Evolutionary conservation across 495 filamentous ascomycete species (phyloP).

Genomic region (Aspergillus bridgeri): DNA sequence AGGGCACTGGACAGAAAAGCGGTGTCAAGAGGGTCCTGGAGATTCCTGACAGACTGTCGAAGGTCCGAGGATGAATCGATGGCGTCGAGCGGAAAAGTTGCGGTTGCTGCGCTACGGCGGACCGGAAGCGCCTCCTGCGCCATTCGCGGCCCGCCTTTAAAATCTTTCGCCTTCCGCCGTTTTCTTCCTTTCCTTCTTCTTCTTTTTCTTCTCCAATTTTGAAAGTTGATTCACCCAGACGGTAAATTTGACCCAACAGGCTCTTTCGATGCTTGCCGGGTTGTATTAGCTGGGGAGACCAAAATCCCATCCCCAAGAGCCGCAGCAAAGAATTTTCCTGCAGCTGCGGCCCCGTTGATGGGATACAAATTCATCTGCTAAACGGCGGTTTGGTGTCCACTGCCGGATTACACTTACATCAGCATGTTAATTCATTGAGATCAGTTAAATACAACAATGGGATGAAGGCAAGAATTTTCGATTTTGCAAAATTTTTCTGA

Average conservation of each 20-base stretch:
- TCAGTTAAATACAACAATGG: constrained; percentile 22
- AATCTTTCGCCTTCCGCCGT: constrained; percentile 7
- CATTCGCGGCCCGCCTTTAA: constrained; percentile 26
- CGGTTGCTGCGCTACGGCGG: constrained; percentile 21
- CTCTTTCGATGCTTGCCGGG: constrained; percentile 48
- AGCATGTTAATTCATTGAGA: constrained; percentile 14
- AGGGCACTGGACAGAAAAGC: neutral
- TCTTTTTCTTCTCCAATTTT: constrained; percentile 31
- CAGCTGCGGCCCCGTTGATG: constrained; percentile 49
- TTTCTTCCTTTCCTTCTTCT: constrained; percentile 23
- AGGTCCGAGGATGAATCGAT: constrained; percentile 1
- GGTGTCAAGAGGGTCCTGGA: neutral
- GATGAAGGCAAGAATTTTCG: constrained; percentile 10
- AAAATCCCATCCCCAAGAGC: constrained; percentile 62
- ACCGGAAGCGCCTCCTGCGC: constrained; percentile 19
- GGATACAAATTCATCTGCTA: constrained; percentile 32
- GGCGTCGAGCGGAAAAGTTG: constrained; percentile 29
- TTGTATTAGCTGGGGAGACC: constrained; percentile 72
- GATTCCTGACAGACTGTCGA: neutral
- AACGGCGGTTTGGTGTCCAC: constrained; percentile 14
- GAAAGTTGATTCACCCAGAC: constrained; percentile 63
- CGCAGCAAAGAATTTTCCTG: constrained; percentile 49
- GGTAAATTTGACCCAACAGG: constrained; percentile 62
- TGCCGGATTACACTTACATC: neutral
- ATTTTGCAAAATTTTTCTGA: constrained; percentile 1